Evolutionary conservation across 371 early-diverging fungal genomes (phyloP).

Genomic region (Conidiobolus coronatus): DNA sequence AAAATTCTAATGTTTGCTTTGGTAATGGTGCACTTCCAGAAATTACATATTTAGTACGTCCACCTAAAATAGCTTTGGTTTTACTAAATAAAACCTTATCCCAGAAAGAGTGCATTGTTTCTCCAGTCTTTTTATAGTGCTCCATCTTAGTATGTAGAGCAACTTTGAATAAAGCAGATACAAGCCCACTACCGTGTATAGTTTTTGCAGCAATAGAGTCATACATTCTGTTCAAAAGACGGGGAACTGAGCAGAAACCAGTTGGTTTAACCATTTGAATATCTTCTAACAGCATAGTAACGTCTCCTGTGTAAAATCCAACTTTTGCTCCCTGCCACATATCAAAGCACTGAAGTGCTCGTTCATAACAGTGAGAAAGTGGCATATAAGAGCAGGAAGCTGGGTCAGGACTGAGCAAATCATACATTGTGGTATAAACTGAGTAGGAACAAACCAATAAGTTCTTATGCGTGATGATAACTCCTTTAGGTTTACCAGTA

Average conservation of each 20-base stretch:
- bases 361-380: slow-evolving; percentile 69
- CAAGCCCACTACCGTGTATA: slow-evolving; percentile 29
- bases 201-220: slow-evolving; percentile 45
- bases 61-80: slow-evolving; percentile 70
- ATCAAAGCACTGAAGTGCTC: slow-evolving; percentile 21
- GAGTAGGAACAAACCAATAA: slow-evolving; percentile 19
- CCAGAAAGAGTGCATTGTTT: slow-evolving; percentile 51
- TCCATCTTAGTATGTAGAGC: slow-evolving; percentile 34
- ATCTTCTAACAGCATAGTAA: slow-evolving; percentile 54
- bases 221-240: slow-evolving; percentile 78
- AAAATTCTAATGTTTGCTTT: slow-evolving; percentile 63
- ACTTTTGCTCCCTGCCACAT: slow-evolving; percentile 30
- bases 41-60: slow-evolving; percentile 50
- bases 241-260: slow-evolving; percentile 66
- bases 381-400: neutral
- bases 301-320: slow-evolving; percentile 69
- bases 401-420: neutral
- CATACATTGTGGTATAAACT: neutral
- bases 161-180: slow-evolving; percentile 29
- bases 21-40: slow-evolving; percentile 86
- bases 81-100: slow-evolving; percentile 85
- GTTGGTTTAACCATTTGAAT: slow-evolving; percentile 52
- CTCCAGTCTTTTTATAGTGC: slow-evolving; percentile 26
- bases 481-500: slow-evolving; percentile 53
- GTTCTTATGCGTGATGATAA: slow-evolving; percentile 23